Evolutionary conservation across 2,329 filamentous ascomycete species (phyloP).

Genomic region (Phialocephala sp.): DNA sequence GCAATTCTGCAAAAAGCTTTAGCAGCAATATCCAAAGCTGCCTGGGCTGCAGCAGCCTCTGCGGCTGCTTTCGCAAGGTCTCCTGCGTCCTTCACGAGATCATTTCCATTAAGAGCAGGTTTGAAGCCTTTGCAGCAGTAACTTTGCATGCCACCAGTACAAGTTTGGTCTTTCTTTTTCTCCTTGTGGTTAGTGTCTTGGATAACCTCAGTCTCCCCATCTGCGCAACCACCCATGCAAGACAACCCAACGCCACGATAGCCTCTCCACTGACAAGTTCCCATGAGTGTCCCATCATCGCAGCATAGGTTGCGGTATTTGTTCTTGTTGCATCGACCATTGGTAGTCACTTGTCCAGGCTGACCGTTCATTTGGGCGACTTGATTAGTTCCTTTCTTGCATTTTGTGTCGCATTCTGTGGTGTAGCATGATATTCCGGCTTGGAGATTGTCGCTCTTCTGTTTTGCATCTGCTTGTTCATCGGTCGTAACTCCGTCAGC

Average conservation of each 20-base stretch:
- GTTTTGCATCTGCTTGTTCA: conserved; percentile 31
- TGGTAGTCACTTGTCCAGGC: conserved; percentile 37
- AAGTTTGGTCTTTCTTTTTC: conserved; percentile 42
- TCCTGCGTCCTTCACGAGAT: conserved; percentile 24
- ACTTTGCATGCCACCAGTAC: conserved; percentile 41
- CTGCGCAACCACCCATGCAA: conserved; percentile 41
- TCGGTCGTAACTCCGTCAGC: background rate
- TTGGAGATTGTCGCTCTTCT: conserved; percentile 21
- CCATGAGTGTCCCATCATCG: conserved; percentile 33
- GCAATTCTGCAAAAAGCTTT: conserved; percentile 46
- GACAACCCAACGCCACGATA: conserved; percentile 41
- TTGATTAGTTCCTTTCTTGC: conserved; percentile 38
- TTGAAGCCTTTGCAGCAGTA: conserved; percentile 44
- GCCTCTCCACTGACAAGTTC: conserved; percentile 41
- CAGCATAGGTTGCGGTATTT: conserved; percentile 42
- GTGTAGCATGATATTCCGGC: conserved; percentile 33
- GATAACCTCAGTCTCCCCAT: conserved; percentile 41
- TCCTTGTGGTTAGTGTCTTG: conserved; percentile 42
- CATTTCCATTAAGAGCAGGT: conserved; percentile 25
- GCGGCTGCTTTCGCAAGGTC: conserved; percentile 40
- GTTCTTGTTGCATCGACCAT: conserved; percentile 35
- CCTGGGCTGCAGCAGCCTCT: conserved; percentile 37
- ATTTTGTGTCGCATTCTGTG: conserved; percentile 38
- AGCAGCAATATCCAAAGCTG: conserved; percentile 44
- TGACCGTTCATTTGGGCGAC: conserved; percentile 43